Evolutionary conservation across 345 rosid genomes (phyloP).

Genomic region (Acer campestre): DNA sequence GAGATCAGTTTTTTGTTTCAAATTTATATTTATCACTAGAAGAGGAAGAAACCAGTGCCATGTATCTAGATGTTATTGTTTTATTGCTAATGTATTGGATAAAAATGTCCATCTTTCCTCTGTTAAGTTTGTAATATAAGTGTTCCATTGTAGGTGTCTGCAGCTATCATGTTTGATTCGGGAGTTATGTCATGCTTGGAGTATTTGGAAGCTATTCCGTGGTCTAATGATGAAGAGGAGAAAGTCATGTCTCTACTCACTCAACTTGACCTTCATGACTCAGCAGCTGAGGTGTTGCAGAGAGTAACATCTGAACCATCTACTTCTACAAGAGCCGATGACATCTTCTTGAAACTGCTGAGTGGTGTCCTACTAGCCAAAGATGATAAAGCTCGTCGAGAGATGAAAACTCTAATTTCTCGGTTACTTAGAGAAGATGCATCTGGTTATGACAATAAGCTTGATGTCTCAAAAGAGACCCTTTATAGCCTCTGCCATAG

Average conservation of each 20-base stretch:
- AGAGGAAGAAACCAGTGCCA: background rate
- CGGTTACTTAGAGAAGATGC: slow-evolving; percentile 70
- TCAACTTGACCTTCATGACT: slow-evolving; percentile 70
- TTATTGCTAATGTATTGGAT: background rate
- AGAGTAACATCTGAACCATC: slow-evolving; percentile 72
- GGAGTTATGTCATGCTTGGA: slow-evolving; percentile 77
- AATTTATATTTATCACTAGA: background rate
- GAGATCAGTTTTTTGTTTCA: background rate
- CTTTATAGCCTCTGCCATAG: slow-evolving; percentile 79
- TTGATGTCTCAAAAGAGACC: slow-evolving; percentile 65
- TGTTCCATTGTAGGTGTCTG: slow-evolving; percentile 60
- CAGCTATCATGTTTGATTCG: slow-evolving; percentile 67
- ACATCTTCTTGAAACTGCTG: slow-evolving; percentile 62
- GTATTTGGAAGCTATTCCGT: slow-evolving; percentile 90
- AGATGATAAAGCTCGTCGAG: slow-evolving; percentile 90
- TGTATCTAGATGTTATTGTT: background rate
- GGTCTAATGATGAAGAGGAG: slow-evolving; percentile 88
- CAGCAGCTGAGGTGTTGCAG: slow-evolving; percentile 59
- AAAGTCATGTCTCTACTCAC: slow-evolving; percentile 56
- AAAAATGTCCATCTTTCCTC: background rate
- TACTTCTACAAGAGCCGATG: slow-evolving; percentile 58
- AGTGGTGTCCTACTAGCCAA: slow-evolving; percentile 78
- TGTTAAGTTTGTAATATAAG: slow-evolving; percentile 7
- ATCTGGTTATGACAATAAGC: slow-evolving; percentile 33
- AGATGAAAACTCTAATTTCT: slow-evolving; percentile 75